A percentile compares a stretch with the other conserved stretches of the same genome.
Conservation (phyloP, 331 rosid genomes). For the Cydonia oblonga region DNA sequence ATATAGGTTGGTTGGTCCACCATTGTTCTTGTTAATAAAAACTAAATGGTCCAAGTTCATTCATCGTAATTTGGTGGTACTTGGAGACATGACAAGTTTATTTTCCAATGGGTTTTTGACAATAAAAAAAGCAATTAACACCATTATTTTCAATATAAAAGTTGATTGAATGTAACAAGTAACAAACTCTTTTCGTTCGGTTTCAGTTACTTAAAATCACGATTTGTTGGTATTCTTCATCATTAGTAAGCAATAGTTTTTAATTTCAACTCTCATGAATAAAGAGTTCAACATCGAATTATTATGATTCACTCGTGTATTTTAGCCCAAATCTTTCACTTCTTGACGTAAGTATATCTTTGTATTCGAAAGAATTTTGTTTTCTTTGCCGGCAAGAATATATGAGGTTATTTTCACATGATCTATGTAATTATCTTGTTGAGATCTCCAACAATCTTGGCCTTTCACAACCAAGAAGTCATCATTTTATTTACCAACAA, state of each 20-base stretch:
- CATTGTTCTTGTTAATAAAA: not conserved
- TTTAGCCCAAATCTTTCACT: too few species aligned
- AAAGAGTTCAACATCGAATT: too few species aligned
- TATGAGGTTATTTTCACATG: not conserved
- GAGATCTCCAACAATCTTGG: conserved; percentile 29
- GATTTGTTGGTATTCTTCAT: not conserved
- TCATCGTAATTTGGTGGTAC: not conserved
- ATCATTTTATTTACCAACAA: not conserved
- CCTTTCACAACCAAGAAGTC: conserved; percentile 26
- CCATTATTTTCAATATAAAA: not conserved
- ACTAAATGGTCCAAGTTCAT: not conserved
- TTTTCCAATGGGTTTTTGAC: conserved; percentile 6
- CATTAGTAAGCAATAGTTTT: too few species aligned
- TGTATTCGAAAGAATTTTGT: not conserved
- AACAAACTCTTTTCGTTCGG: too few species aligned
- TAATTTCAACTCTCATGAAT: too few species aligned
- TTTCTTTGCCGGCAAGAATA: not conserved
- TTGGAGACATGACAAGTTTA: not conserved
- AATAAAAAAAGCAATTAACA: not conserved
- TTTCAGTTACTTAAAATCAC: too few species aligned
- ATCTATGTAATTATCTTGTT: not conserved
- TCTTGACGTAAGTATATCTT: too few species aligned
- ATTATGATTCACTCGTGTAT: not conserved
- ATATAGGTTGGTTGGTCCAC: not conserved
- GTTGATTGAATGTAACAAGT: conserved; percentile 5